These are phyloP conservation scores for Solanum bulbocastanum DNA, from an alignment of 257 asterid species.

Conservation along the genomic window DNA sequence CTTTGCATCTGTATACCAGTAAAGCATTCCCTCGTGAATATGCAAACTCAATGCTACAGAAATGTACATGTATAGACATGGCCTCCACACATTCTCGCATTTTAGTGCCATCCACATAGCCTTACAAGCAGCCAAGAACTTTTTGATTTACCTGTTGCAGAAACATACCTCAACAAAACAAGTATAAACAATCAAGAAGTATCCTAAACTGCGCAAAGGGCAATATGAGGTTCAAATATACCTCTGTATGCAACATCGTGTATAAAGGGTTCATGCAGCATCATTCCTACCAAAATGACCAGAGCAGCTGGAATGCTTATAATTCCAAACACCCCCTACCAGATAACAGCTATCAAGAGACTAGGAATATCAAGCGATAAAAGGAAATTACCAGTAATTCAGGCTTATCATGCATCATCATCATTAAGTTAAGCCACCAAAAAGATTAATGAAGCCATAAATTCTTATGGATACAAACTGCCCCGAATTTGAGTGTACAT, in stretches of 20 bases:
- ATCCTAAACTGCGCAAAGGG: neutral
- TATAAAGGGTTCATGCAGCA: conserved; percentile 34
- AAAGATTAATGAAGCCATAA: neutral
- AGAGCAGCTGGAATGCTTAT: conserved; percentile 46
- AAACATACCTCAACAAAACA: neutral
- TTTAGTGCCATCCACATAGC: conserved; percentile 46
- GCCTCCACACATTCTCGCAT: conserved; percentile 54
- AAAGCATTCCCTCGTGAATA: conserved; percentile 65
- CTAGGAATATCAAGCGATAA: neutral
- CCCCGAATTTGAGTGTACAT: neutral
- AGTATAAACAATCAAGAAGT: neutral
- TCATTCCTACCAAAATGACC: conserved; percentile 44
- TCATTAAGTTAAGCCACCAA: neutral
- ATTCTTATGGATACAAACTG: neutral
- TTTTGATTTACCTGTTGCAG: conserved; percentile 29
- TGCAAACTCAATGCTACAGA: conserved; percentile 55
- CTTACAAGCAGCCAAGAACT: conserved; percentile 28
- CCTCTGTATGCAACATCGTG: neutral
- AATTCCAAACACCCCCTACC: conserved; percentile 44
- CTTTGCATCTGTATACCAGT: conserved; percentile 57
- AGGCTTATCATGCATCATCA: neutral
- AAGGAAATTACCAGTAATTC: neutral
- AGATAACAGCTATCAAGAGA: neutral
- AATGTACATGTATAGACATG: conserved; percentile 52
- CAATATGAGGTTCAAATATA: neutral